Percentiles rank a stretch among this genome's conserved stretches.
These are phyloP conservation scores for Fragaria nilgerrensis DNA, from an alignment of 306 rosid species.

Conservation along the genomic window DNA sequence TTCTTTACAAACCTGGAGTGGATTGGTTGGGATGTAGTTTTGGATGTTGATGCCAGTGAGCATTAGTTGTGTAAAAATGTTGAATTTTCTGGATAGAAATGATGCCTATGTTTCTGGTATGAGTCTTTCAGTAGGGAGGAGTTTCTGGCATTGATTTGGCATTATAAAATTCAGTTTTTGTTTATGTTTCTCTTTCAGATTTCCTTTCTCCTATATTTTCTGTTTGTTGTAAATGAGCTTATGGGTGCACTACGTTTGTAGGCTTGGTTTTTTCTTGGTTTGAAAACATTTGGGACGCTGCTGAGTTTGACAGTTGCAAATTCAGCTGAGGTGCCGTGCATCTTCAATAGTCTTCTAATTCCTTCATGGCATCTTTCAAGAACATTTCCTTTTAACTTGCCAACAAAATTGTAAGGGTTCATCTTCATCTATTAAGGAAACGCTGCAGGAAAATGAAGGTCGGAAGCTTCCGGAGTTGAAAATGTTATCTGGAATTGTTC, in stretches of 20 bases:
- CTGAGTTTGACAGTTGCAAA: neutral
- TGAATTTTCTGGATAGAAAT: neutral
- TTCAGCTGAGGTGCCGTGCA: neutral
- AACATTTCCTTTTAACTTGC: neutral
- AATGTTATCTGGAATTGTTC: neutral
- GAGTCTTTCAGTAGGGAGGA: constrained; percentile 9
- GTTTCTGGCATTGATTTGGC: constrained; percentile 7
- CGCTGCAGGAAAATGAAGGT: neutral
- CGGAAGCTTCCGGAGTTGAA: neutral
- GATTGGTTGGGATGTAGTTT: constrained; percentile 27
- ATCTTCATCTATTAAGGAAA: neutral
- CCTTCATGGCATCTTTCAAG: neutral
- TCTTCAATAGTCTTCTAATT: neutral
- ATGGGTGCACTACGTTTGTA: neutral
- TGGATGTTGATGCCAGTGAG: constrained; percentile 3
- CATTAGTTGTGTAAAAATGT: neutral
- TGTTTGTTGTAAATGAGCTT: neutral
- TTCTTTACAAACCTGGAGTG: constrained; percentile 24
- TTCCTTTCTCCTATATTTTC: neutral
- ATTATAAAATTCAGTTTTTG: neutral
- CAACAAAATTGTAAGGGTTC: too few relatives aligned
- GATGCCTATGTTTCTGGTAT: constrained; percentile 8
- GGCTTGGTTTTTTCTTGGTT: neutral
- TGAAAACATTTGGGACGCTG: neutral
- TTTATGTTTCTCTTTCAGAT: neutral